phyloP scores from a whole-genome alignment of 345 rosid species.

The Boechera stricta region DNA sequence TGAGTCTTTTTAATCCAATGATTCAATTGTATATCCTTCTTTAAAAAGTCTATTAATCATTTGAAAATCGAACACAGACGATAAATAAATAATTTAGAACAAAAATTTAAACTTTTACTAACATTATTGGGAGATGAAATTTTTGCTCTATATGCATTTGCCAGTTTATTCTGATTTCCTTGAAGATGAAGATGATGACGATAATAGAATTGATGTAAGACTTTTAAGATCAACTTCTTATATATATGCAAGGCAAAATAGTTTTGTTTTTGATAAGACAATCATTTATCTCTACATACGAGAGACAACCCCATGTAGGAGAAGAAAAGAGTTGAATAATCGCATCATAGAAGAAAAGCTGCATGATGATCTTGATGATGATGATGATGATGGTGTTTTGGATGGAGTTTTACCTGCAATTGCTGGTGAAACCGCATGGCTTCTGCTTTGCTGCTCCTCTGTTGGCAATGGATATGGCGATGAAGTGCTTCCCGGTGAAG shows the following conservation, averaged over 20 bases:
- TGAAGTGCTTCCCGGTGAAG: constrained; percentile 56
- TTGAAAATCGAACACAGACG: constrained; percentile 2
- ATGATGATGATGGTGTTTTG: constrained; percentile 52
- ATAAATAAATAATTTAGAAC: constrained; percentile 14
- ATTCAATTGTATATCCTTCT: not conserved
- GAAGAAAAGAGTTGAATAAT: constrained; percentile 46
- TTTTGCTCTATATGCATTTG: constrained; percentile 4
- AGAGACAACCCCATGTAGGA: constrained; percentile 40
- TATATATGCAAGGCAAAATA: constrained; percentile 26
- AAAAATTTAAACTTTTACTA: not conserved
- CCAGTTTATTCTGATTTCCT: not conserved
- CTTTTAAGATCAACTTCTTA: constrained; percentile 16
- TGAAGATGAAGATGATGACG: not conserved
- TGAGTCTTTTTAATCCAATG: not conserved
- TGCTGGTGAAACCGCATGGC: constrained; percentile 79
- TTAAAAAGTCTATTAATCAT: constrained; percentile 1
- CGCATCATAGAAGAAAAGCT: constrained; percentile 44
- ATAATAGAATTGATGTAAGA: not conserved
- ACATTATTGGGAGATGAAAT: not conserved
- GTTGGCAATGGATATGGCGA: constrained; percentile 66
- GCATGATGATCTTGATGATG: constrained; percentile 44
- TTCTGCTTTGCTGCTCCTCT: constrained; percentile 65
- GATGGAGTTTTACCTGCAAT: constrained; percentile 79
- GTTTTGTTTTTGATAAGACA: constrained; percentile 31
- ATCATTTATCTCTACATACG: constrained; percentile 33